These are phyloP conservation scores for Amanita fuliginea DNA, from an alignment of 768 basidiomycete genomes.

Conservation along the genomic window DNA sequence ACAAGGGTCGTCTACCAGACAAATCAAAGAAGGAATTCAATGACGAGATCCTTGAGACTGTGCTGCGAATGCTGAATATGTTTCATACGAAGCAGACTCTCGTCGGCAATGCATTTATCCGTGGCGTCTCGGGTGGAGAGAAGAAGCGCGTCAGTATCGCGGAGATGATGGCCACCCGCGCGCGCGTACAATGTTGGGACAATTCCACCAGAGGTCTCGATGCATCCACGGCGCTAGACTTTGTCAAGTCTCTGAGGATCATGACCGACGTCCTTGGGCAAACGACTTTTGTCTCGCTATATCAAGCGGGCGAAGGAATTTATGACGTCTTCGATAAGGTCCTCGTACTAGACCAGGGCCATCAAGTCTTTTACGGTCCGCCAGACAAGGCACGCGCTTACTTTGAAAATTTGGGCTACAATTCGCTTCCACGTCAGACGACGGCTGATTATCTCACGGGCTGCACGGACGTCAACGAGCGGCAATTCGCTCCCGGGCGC, in stretches of 20 bases:
- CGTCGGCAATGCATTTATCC: conserved; percentile 81
- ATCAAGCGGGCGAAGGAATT: conserved; percentile 76
- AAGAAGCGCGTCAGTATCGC: conserved; percentile 75
- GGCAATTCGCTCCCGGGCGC: conserved; percentile 58
- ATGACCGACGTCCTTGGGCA: conserved; percentile 75
- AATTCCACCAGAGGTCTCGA: conserved; percentile 79
- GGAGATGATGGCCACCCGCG: conserved; percentile 79
- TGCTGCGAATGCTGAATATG: conserved; percentile 77
- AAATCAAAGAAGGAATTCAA: conserved; percentile 50
- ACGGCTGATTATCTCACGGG: conserved; percentile 82
- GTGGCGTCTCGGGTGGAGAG: conserved; percentile 72
- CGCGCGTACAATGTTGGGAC: conserved; percentile 75
- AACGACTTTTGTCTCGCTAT: conserved; percentile 74
- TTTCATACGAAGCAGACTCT: conserved; percentile 69
- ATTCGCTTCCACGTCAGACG: conserved; percentile 68
- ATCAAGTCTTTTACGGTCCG: conserved; percentile 73
- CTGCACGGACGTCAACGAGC: conserved; percentile 79
- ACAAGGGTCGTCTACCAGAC: conserved; percentile 60
- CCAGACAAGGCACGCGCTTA: conserved; percentile 64
- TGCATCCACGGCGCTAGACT: conserved; percentile 84
- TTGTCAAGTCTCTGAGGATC: conserved; percentile 63
- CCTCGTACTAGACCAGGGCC: conserved; percentile 70
- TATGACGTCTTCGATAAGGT: conserved; percentile 83
- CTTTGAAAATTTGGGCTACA: conserved; percentile 68
- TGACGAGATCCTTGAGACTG: conserved; percentile 42